Base-by-base conservation (phyloP, 768 basidiomycete genomes). In the Atractiella rhizophila region DNA sequence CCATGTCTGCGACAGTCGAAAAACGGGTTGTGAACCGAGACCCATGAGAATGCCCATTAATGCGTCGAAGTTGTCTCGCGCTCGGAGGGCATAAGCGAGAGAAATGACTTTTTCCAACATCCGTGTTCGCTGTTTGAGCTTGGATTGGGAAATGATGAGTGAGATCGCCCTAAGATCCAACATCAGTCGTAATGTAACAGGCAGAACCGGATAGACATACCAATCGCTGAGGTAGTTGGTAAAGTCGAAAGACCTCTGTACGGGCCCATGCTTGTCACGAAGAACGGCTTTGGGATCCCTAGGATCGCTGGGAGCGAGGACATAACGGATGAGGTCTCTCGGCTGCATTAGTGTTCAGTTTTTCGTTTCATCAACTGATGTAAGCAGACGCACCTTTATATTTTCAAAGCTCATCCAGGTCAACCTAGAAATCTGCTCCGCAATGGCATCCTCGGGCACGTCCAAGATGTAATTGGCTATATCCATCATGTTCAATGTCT, bases 31-130 rank as follows among this genome's bases (percentile, higher is more conserved):
- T 47, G 70, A 73, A 52, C 79, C 77, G 60, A 96, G 78, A 4
- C 85, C 88, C 23, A 82, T 79, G n/a, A 94, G 73, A 50, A 94
- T 73, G 9, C 85, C 82, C 33, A 82, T 81, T 40, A 91, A 61
- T 1, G 77, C 79, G 26, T 83, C 82, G 57, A 91, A 96, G 56
- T 98, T 94, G 59, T 88, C 83, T 34, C 79, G 56, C 11, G 67
- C 65, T 25, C 88, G 74, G 30, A 98, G 65, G 40, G 70, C 70
- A 43, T 71, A 68, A 1, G 79, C 81, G 47, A 96, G 70, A 36
- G 76, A 72, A 20, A 83, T 72, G 44, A 96, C 74, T 54, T 80
- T 80, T 55, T 91, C 82, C 44, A 86, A 76, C 50, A 83, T 74
- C 44, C 66, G 69, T 4, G 74, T 77, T 30, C 88, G 73, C 32